phyloP scores from a whole-genome alignment of 345 rosid genomes.

The Melaleuca alternifolia region DNA sequence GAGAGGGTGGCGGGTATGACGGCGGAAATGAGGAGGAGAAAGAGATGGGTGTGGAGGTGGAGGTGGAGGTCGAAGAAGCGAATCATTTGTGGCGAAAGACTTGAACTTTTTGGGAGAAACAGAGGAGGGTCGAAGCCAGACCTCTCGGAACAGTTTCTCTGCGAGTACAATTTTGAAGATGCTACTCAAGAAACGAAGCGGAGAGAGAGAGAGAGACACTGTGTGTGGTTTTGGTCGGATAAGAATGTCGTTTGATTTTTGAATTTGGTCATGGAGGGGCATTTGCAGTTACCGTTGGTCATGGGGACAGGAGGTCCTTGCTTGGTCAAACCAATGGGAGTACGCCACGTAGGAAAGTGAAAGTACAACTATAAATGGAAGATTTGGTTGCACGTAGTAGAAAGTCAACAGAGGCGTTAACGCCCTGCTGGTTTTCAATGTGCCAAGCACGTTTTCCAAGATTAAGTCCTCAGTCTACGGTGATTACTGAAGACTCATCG shows the following conservation, averaged over 20 bases:
- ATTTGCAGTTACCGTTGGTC: neutral
- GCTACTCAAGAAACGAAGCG: neutral
- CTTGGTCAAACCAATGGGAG: neutral
- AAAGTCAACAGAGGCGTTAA: neutral
- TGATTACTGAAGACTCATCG: neutral
- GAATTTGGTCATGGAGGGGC: neutral
- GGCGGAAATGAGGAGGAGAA: neutral
- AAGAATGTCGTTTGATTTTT: neutral
- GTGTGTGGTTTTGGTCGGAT: neutral
- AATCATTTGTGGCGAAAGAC: neutral
- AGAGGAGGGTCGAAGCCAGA: neutral
- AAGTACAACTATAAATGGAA: neutral
- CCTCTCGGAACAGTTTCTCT: neutral
- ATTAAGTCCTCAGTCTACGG: neutral
- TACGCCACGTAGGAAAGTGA: neutral
- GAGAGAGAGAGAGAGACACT: neutral
- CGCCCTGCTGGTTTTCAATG: neutral
- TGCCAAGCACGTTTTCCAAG: neutral
- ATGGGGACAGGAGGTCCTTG: neutral
- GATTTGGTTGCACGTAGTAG: neutral
- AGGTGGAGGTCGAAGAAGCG: neutral
- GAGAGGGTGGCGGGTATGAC: slow-evolving; percentile 4
- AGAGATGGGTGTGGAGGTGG: neutral
- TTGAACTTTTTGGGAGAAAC: neutral
- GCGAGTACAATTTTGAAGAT: neutral